A percentile compares a stretch with the other conserved stretches of the same genome.
phyloP scores from a whole-genome alignment of 1,284 basidiomycete species.

The Rhizoctonia solani region DNA sequence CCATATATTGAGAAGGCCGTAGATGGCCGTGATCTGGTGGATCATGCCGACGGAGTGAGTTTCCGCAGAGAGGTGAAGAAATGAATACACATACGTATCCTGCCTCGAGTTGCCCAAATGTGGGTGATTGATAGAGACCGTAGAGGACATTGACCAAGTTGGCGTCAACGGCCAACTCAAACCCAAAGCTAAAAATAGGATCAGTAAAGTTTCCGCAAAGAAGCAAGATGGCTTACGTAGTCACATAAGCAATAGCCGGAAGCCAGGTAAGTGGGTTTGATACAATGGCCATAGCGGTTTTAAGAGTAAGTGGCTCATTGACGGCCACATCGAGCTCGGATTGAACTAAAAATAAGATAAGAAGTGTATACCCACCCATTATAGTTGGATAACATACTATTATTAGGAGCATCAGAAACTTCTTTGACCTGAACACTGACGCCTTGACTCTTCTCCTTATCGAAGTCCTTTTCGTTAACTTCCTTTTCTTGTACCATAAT shows the following conservation, averaged over 20 bases:
- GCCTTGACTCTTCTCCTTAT: constrained; percentile 37
- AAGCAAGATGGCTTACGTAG: constrained; percentile 42
- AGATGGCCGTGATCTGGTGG: constrained; percentile 51
- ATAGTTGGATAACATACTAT: constrained; percentile 30
- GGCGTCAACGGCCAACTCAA: constrained; percentile 62
- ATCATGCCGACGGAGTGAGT: too few relatives aligned
- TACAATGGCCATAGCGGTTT: constrained; percentile 48
- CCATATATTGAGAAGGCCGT: constrained; percentile 59
- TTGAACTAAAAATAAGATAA: constrained; percentile 33
- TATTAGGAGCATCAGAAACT: constrained; percentile 40
- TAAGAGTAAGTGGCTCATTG: constrained; percentile 54
- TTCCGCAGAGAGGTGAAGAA: too few relatives aligned
- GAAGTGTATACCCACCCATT: background rate
- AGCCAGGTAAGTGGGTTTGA: constrained; percentile 62
- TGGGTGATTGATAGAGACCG: constrained; percentile 45
- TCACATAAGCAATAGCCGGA: constrained; percentile 56
- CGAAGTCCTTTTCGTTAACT: constrained; percentile 43
- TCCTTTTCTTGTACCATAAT: background rate
- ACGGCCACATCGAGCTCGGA: constrained; percentile 55
- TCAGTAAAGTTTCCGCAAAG: background rate
- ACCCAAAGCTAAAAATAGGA: constrained; percentile 50
- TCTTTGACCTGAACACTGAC: constrained; percentile 41
- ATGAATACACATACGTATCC: constrained; percentile 60
- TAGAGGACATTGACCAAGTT: constrained; percentile 58
- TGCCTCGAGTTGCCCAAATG: constrained; percentile 55